phyloP scores from a whole-genome alignment of 2,329 filamentous ascomycete species.

The Bipolaris victoriae region DNA sequence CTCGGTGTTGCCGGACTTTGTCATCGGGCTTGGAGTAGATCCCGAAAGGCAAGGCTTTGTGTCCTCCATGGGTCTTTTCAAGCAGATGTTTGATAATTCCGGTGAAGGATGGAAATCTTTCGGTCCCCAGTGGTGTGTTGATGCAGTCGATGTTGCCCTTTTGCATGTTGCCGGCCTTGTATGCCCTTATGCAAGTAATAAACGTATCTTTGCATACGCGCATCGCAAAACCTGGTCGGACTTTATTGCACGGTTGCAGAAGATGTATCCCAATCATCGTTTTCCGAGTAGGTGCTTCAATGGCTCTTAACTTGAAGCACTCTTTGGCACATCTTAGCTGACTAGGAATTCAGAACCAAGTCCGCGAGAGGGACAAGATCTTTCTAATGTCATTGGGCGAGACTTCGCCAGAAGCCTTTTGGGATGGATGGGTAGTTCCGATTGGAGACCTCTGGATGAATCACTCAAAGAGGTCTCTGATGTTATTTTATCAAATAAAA shows the following conservation, averaged over 20 bases:
- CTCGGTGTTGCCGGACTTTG: slow-evolving; percentile 34
- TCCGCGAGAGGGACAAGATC: slow-evolving; percentile 1
- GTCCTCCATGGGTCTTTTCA: neutral
- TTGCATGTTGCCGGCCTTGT: slow-evolving; percentile 59
- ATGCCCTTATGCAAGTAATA: slow-evolving; percentile 50
- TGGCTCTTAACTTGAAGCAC: neutral
- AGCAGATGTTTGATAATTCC: slow-evolving; percentile 8
- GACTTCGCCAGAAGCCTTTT: neutral
- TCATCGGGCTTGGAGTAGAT: slow-evolving; percentile 17
- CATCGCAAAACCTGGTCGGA: slow-evolving; percentile 54
- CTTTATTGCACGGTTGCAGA: slow-evolving; percentile 45
- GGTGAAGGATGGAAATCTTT: slow-evolving; percentile 1
- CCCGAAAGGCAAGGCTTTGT: neutral
- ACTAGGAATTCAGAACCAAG: neutral
- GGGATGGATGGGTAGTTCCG: neutral
- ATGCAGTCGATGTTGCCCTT: slow-evolving; percentile 58
- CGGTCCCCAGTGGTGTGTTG: slow-evolving; percentile 51
- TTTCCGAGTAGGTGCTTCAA: neutral
- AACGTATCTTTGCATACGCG: slow-evolving; percentile 61
- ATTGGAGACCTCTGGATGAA: slow-evolving; percentile 1
- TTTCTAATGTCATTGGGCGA: slow-evolving; percentile 2
- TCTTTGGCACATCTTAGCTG: neutral
- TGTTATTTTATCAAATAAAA: neutral
- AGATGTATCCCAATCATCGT: slow-evolving; percentile 19
- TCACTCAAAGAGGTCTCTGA: slow-evolving; percentile 1